Evolutionary conservation across 1,139 yeast genomes (phyloP), one percentile per base, ranked within the genome.

Genomic region (Nadsonia starkeyi-henricii): DNA sequence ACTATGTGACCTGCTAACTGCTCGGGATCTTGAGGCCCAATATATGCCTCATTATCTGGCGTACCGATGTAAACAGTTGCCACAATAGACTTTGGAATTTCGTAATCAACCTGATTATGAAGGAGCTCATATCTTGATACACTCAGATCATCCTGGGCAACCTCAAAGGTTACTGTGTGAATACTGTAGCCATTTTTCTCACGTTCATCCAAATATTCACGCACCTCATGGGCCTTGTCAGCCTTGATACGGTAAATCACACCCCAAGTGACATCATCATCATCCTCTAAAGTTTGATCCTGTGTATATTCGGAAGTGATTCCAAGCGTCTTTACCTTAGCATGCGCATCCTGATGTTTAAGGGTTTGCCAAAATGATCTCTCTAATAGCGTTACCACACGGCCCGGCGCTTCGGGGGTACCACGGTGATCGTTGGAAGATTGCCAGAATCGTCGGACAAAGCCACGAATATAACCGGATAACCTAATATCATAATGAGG

Each of bases 381-480:
- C 63, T 49, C 76, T 0, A 89, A 68, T 45, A 89, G 69, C 0
- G 96, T 89, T 2, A 78, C 95, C 1, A 89, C 96, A 44, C 96
- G 66, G 1, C 97, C 97, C 0, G 95, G 95, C 9, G 67, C 62
- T 49, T 77, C 85, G 0, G 86, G 86, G 0, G 95, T 84, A 0
- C 97, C 97, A 48, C 97, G 67, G 62, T 89, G 96, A 62, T 89
- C 97, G 20, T 81, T 77, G 5, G 93, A 81, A 43, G 85, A 77
- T 64, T 88, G 96, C 96, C 96, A 89, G 62, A 89, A 89, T 49
- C 96, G 68, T 21, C 97, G 71, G 2, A 82, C 75, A 56, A 71
- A 86, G 1, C 96, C 96, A 50, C 73, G 71, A 28, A 89, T 71
- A 52, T 79, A 76, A 0, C 96, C 96, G 0, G 85, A 79, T 8